These are phyloP conservation scores for apple (Malus domestica) DNA, from an alignment of 306 rosid species.

Conservation along the genomic window ASM211411v1 NC_041794.1:7015001-7015500, in stretches of 20 bases:
- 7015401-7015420: neutral
- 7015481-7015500: neutral
- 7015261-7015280: neutral
- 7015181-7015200: slow-evolving; percentile 24
- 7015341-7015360: slow-evolving; percentile 21
- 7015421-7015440: neutral
- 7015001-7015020: neutral
- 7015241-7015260: slow-evolving; percentile 9
- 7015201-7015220: slow-evolving; percentile 19
- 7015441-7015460: no score
- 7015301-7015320: slow-evolving; percentile 9
- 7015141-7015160: slow-evolving; percentile 76
- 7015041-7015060: neutral
- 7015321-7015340: slow-evolving; percentile 5
- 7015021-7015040: neutral
- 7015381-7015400: neutral
- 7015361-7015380: slow-evolving; percentile 23
- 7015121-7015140: slow-evolving; percentile 64
- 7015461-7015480: no score
- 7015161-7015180: slow-evolving; percentile 49
- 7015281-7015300: neutral
- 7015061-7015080: neutral
- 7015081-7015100: neutral
- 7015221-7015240: slow-evolving; percentile 20
- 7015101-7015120: neutral